phyloP scores from a whole-genome alignment of 495 filamentous ascomycete species.

The Neurospora intermedia region DNA sequence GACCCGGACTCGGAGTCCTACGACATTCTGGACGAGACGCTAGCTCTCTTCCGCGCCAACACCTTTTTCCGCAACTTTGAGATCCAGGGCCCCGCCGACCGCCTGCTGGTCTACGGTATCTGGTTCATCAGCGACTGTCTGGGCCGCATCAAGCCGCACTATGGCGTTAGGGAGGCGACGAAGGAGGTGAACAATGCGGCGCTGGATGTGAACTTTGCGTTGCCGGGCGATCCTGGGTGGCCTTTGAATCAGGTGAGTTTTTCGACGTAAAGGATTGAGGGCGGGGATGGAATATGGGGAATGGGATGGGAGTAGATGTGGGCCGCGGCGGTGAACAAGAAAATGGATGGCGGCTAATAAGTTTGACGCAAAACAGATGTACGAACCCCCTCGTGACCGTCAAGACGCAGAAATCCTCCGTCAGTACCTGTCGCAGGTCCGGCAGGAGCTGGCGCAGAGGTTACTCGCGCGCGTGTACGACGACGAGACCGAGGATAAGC shows the following conservation, averaged over 20 bases:
- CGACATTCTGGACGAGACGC: slow-evolving; percentile 88
- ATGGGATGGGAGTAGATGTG: too few relatives aligned
- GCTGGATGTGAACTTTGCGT: slow-evolving; percentile 77
- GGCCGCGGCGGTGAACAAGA: neutral
- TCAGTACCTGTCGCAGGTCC: slow-evolving; percentile 80
- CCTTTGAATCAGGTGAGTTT: slow-evolving; percentile 70
- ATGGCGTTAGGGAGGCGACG: slow-evolving; percentile 39
- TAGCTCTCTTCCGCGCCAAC: slow-evolving; percentile 91
- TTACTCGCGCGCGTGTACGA: slow-evolving; percentile 78
- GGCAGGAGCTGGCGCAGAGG: slow-evolving; percentile 78
- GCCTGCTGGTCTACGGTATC: slow-evolving; percentile 92
- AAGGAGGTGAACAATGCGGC: slow-evolving; percentile 51
- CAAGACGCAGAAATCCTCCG: slow-evolving; percentile 80
- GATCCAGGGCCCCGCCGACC: slow-evolving; percentile 92
- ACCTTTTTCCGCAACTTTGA: slow-evolving; percentile 99
- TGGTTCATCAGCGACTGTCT: slow-evolving; percentile 85
- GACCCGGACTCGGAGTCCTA: slow-evolving; percentile 80
- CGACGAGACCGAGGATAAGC: slow-evolving; percentile 61
- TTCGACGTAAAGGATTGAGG: neutral
- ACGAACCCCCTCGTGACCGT: slow-evolving; percentile 62
- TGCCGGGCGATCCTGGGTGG: slow-evolving; percentile 90
- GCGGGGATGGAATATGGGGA: neutral
- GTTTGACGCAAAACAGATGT: slow-evolving; percentile 30
- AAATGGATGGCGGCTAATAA: neutral
- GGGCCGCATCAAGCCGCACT: slow-evolving; percentile 62